Conservation (phyloP, 2,329 filamentous ascomycete species). For the Fusarium stilboides region DNA sequence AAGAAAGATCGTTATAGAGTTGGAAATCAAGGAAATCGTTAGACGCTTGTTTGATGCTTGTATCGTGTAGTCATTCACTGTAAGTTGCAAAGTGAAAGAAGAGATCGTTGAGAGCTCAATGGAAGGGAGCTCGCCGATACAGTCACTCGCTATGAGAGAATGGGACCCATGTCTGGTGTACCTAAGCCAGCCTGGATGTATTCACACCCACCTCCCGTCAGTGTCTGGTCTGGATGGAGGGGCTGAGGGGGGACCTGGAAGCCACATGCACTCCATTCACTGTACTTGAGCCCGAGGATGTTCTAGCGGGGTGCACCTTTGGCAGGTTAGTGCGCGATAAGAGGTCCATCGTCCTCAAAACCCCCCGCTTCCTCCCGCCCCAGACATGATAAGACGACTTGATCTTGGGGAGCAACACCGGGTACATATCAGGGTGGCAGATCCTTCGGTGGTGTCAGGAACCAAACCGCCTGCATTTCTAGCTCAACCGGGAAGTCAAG, state of each 20-base stretch:
- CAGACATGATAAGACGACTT: too few relatives aligned
- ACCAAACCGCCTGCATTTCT: too few relatives aligned
- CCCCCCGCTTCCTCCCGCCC: too few relatives aligned
- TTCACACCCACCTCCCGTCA: constrained; percentile 9
- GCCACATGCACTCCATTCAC: constrained; percentile 8
- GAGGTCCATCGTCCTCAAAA: background rate
- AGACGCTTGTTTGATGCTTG: constrained; percentile 46
- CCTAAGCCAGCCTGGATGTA: constrained; percentile 18
- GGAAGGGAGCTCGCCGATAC: constrained; percentile 25
- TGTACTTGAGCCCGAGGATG: constrained; percentile 9
- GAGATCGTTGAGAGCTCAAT: constrained; percentile 34
- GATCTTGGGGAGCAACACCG: too few relatives aligned
- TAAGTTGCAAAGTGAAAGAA: constrained; percentile 43
- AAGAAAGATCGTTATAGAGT: constrained; percentile 39
- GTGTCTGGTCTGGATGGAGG: too few relatives aligned
- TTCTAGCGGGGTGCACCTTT: background rate
- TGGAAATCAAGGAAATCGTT: constrained; percentile 39
- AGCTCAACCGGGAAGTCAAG: constrained; percentile 9
- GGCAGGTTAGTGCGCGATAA: background rate
- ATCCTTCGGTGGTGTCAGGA: too few relatives aligned
- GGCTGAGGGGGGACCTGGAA: too few relatives aligned
- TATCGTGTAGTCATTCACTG: constrained; percentile 49
- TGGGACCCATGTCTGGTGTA: constrained; percentile 33
- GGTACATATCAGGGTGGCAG: too few relatives aligned
- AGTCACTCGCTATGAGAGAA: constrained; percentile 32